Evolutionary conservation across 2,329 filamentous ascomycete genomes (phyloP).

Genomic region (Ophiocordyceps camponoti-floridani): DNA sequence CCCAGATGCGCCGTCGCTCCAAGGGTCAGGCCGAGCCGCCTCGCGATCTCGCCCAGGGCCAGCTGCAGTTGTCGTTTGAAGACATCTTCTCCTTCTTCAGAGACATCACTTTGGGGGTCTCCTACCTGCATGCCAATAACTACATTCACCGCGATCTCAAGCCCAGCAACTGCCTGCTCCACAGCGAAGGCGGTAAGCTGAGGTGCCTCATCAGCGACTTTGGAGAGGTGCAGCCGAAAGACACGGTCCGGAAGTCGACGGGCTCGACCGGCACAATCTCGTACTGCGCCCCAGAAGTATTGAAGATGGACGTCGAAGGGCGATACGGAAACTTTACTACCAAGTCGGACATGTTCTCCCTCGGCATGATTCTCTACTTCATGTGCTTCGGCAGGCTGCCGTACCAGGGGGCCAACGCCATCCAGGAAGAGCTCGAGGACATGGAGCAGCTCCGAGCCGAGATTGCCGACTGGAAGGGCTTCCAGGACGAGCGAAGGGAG

Average conservation of each 20-base stretch:
- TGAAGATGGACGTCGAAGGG: conserved; percentile 50
- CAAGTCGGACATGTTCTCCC: conserved; percentile 94
- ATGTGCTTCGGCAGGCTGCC: conserved; percentile 87
- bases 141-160: conserved; percentile 96
- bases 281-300: conserved; percentile 89
- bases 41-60: conserved; percentile 21
- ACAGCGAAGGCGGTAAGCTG: conserved; percentile 52
- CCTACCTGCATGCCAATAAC: conserved; percentile 75
- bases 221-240: conserved; percentile 81
- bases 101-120: conserved; percentile 82
- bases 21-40: conserved; percentile 55
- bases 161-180: conserved; percentile 84
- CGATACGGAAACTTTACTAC: conserved; percentile 84
- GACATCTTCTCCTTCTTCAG: conserved; percentile 95
- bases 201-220: conserved; percentile 91
- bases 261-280: conserved; percentile 93
- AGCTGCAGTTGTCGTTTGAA: conserved; percentile 47
- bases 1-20: conserved; percentile 66
- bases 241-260: conserved; percentile 68
- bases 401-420: conserved; percentile 64
- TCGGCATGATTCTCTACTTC: conserved; percentile 97
- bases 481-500: conserved; percentile 56
- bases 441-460: conserved; percentile 70
- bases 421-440: conserved; percentile 86
- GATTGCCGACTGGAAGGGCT: conserved; percentile 75